These are phyloP conservation scores for Quercus rubra DNA, from an alignment of 306 rosid species.

Conservation along the genomic window DNA sequence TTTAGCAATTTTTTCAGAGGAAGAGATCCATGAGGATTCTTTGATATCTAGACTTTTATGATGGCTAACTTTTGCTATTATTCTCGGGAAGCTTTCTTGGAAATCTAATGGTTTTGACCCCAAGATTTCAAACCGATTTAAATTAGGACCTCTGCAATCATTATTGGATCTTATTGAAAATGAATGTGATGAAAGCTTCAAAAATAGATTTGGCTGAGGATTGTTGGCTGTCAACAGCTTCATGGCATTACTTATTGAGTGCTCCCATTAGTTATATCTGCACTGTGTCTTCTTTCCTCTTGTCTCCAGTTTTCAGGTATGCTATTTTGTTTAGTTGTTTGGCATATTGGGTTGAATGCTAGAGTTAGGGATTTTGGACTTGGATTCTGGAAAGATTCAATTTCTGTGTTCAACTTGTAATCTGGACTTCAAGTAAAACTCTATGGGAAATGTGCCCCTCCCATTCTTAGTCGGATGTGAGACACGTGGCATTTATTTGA, in stretches of 20 bases:
- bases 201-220: constrained; percentile 38
- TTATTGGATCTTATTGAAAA: constrained; percentile 38
- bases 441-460: not conserved
- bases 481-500: too few species aligned
- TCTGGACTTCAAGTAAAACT: not conserved
- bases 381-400: not conserved
- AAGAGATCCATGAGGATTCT: constrained; percentile 35
- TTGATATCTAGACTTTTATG: constrained; percentile 53
- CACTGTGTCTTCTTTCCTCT: constrained; percentile 59
- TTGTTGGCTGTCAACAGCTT: constrained; percentile 58
- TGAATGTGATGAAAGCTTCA: constrained; percentile 28
- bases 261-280: constrained; percentile 64
- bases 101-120: constrained; percentile 32
- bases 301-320: constrained; percentile 51
- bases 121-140: constrained; percentile 15
- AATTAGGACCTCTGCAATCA: constrained; percentile 42
- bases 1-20: constrained; percentile 25
- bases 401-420: too few species aligned
- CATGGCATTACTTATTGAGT: constrained; percentile 35
- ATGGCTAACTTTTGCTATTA: constrained; percentile 67
- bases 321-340: constrained; percentile 1
- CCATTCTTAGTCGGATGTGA: too few species aligned
- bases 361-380: not conserved
- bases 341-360: not conserved
- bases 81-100: constrained; percentile 53